These are phyloP conservation scores for Amaranthus tricolor DNA, from an alignment of 179 eudicot species.

Conservation along the genomic window DNA sequence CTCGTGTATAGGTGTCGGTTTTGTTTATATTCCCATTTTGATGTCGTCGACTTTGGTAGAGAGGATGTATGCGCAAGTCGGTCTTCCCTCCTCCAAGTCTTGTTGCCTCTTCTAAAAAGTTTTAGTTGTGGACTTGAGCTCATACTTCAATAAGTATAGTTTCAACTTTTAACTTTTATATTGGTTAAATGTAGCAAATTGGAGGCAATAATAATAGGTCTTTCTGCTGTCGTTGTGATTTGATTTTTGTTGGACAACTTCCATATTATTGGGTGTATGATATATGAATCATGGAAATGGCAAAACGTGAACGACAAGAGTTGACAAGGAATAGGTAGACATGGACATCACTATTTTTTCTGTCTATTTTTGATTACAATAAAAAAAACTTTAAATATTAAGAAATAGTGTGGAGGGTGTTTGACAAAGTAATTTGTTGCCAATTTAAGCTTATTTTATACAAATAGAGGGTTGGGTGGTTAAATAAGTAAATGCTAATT, in stretches of 20 bases:
- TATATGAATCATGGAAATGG: background rate
- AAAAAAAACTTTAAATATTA: no score
- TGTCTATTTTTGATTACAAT: background rate
- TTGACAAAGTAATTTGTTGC: no score
- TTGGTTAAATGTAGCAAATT: no score
- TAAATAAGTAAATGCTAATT: no score
- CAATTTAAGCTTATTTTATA: no score
- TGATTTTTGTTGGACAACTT: background rate
- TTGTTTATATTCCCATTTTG: constrained; percentile 3
- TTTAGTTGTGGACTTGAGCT: background rate
- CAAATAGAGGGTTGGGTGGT: no score
- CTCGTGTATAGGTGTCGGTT: constrained; percentile 26
- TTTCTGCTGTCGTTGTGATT: no score
- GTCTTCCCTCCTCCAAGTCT: constrained; percentile 40
- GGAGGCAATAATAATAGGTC: no score
- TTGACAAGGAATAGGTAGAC: no score
- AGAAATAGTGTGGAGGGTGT: no score
- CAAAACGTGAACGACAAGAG: background rate
- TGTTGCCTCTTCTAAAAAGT: background rate
- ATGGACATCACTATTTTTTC: background rate
- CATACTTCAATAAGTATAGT: background rate
- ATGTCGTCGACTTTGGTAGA: constrained; percentile 31
- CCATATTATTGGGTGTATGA: background rate
- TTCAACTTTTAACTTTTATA: no score
- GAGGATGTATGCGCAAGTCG: constrained; percentile 36